These are phyloP conservation scores for Monosporascus sp. DNA, from an alignment of 2,329 filamentous ascomycete species.

Conservation along the genomic window DNA sequence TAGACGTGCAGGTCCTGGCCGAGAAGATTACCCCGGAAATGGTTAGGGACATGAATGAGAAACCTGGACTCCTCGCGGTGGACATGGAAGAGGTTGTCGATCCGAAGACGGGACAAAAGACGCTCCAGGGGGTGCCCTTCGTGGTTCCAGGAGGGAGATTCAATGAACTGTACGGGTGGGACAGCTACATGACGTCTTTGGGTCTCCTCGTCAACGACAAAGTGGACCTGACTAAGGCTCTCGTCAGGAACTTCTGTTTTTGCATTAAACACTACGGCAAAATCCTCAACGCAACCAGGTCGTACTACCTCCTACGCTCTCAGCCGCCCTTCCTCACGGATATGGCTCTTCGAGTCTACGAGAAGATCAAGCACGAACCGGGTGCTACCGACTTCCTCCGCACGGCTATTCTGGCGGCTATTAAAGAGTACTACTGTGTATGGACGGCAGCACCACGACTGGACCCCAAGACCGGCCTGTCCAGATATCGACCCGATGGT, in stretches of 20 bases:
- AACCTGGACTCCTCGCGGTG: slow-evolving; percentile 83
- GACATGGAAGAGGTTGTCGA: slow-evolving; percentile 76
- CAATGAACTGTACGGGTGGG: slow-evolving; percentile 98
- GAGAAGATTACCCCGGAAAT: slow-evolving; percentile 74
- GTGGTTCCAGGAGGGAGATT: slow-evolving; percentile 97
- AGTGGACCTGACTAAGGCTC: slow-evolving; percentile 81
- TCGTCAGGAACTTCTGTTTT: slow-evolving; percentile 97
- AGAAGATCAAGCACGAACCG: slow-evolving; percentile 83
- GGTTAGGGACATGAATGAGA: slow-evolving; percentile 76
- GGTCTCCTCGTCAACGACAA: slow-evolving; percentile 82
- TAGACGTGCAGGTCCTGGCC: slow-evolving; percentile 79
- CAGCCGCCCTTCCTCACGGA: slow-evolving; percentile 97
- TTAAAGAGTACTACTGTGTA: slow-evolving; percentile 92
- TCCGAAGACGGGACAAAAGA: slow-evolving; percentile 61
- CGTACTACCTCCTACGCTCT: slow-evolving; percentile 90
- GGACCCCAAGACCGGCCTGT: slow-evolving; percentile 72
- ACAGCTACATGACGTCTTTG: slow-evolving; percentile 97
- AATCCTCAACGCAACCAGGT: slow-evolving; percentile 92
- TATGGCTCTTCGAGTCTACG: slow-evolving; percentile 91
- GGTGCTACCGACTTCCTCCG: slow-evolving; percentile 76
- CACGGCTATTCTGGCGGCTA: slow-evolving; percentile 77
- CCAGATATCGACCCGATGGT: slow-evolving; percentile 78
- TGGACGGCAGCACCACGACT: slow-evolving; percentile 77
- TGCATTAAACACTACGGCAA: slow-evolving; percentile 98
- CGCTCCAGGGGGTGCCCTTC: slow-evolving; percentile 77